A percentile compares a stretch with the other conserved stretches of the same genome.
Conservation (phyloP, 371 early-diverging fungal species). For the Actinomortierella ambigua region DNA sequence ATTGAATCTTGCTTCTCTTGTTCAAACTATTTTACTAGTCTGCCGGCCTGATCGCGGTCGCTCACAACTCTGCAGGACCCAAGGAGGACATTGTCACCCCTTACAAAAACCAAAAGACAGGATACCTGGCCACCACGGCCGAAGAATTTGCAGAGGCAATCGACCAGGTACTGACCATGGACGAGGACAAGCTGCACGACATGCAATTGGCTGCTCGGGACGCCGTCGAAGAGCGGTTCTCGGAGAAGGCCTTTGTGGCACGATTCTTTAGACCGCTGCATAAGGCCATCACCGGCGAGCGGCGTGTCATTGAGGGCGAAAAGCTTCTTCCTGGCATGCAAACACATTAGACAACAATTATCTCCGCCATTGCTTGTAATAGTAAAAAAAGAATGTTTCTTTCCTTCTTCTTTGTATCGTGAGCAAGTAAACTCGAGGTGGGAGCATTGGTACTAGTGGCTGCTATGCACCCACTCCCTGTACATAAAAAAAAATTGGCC, state of each 20-base stretch:
- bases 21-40: conserved; percentile 55
- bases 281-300: no score
- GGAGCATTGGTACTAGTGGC: no score
- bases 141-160: conserved; percentile 73
- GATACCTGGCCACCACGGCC: conserved; percentile 70
- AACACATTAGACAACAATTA: no score
- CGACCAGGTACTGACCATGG: conserved; percentile 52
- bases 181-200: conserved; percentile 42
- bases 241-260: conserved; percentile 67
- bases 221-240: conserved; percentile 70
- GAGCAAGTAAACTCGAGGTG: no score
- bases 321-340: no score
- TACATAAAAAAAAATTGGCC: no score
- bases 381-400: no score
- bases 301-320: no score
- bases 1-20: background rate
- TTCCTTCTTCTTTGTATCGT: no score
- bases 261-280: conserved; percentile 49
- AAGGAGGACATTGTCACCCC: conserved; percentile 87
- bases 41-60: conserved; percentile 89
- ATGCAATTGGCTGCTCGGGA: conserved; percentile 69
- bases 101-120: conserved; percentile 52
- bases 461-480: no score
- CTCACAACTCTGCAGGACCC: conserved; percentile 95
- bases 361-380: no score